These are phyloP conservation scores for Rhododendron griersonianum DNA, from an alignment of 148 eudicot genomes.

Conservation along the genomic window DNA sequence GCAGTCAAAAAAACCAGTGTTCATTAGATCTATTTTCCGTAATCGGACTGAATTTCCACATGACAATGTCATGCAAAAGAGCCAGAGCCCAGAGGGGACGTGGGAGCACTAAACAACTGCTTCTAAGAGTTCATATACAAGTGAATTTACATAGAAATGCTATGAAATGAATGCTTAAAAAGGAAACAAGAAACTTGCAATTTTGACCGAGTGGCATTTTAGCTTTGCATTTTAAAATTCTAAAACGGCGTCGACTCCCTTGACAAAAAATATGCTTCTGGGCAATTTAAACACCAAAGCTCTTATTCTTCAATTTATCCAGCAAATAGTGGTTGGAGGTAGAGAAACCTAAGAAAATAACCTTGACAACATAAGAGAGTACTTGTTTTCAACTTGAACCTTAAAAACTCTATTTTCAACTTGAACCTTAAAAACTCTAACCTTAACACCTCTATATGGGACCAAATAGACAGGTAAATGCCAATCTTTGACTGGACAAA, in stretches of 20 bases:
- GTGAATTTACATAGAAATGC: background rate
- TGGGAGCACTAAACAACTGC: background rate
- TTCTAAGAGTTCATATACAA: background rate
- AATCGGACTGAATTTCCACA: background rate
- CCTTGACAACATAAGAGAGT: background rate
- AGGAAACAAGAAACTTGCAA: background rate
- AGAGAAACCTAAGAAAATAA: background rate
- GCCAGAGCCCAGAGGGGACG: background rate
- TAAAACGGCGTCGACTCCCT: background rate
- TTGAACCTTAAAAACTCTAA: background rate
- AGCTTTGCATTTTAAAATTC: background rate
- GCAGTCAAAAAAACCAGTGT: background rate
- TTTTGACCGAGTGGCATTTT: background rate
- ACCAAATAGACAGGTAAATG: background rate
- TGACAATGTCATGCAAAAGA: background rate
- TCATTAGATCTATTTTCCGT: background rate
- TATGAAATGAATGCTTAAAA: background rate
- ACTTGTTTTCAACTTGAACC: background rate
- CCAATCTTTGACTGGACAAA: background rate
- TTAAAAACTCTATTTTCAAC: background rate
- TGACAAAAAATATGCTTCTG: conserved; percentile 2
- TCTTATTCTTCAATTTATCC: background rate
- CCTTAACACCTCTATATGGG: background rate
- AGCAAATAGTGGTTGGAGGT: background rate
- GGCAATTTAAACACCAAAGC: background rate